phyloP scores from a whole-genome alignment of 148 eudicot species.

The Amaranthus palmeri region DNA sequence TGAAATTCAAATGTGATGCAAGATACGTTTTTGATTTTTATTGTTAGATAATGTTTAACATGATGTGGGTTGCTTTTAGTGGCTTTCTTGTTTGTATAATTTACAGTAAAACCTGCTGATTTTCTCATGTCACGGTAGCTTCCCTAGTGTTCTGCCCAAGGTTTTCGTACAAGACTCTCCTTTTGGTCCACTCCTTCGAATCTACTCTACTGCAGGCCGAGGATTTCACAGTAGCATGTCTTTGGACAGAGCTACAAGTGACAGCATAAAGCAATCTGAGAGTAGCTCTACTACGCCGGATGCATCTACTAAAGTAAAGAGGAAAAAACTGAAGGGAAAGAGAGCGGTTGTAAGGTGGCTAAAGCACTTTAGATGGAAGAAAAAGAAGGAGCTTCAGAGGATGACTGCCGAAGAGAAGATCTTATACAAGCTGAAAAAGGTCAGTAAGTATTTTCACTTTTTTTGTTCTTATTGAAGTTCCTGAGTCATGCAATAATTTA shows the following conservation, averaged over 20 bases:
- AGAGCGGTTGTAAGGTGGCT: slow-evolving; percentile 91
- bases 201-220: slow-evolving; percentile 19
- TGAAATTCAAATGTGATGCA: neutral
- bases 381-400: slow-evolving; percentile 74
- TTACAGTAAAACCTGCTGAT: slow-evolving; percentile 4
- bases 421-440: slow-evolving; percentile 72
- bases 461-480: neutral
- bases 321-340: slow-evolving; percentile 88
- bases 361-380: slow-evolving; percentile 81
- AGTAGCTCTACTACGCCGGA: slow-evolving; percentile 25
- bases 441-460: slow-evolving; percentile 22
- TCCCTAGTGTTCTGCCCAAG: slow-evolving; percentile 52
- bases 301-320: slow-evolving; percentile 39
- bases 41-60: neutral
- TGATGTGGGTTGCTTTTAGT: neutral
- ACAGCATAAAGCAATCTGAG: slow-evolving; percentile 30
- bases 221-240: slow-evolving; percentile 44
- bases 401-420: slow-evolving; percentile 87
- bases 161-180: slow-evolving; percentile 26
- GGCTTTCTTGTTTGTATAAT: neutral
- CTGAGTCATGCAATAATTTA: neutral
- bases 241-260: slow-evolving; percentile 33
- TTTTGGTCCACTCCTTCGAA: slow-evolving; percentile 15
- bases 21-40: neutral
- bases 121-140: slow-evolving; percentile 47